Base-by-base conservation (phyloP, 768 basidiomycete species). In the Botryobasidium botryosum region DNA sequence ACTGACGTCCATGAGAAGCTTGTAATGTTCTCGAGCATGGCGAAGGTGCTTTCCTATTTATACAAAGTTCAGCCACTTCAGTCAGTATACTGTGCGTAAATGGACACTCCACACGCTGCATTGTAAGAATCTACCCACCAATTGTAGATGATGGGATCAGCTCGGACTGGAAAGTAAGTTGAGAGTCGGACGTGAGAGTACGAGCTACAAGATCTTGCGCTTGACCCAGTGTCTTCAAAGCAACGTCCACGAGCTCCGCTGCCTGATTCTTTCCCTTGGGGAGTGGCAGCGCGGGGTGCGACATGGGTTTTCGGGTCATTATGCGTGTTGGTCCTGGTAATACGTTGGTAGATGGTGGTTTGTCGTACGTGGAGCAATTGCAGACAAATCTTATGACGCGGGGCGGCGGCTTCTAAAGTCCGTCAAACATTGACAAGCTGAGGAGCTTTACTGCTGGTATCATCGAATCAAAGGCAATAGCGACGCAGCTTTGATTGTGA, bases 141-240 rank as follows among this genome's bases (percentile, higher is more conserved):
- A 88, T 88, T 4, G 85, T 86, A 7, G 83, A 85, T 13, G 85
- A 85, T n/a, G 83, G 81, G 42, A 88, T 67, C 54, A 71, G 75
- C 55, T 72, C 69, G n/a, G 83, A 85, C 44, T 70, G 65, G 13
- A 67, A 65, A 10, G 66, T 71, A 43, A 88, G 69, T 57, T 86
- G 82, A 13, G 73, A 71, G 54, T 87, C 77, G 8, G 71, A 66
- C 12, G 66, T 69, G 42, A 88, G 64, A 49, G 72, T 62, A 40
- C 75, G 69, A 56, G 79, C 72, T 43, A 86, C 58, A 33, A 87
- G 62, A 37, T 80, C 77, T 18, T 86, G 61, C 23, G 78, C 84
- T 56, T 88, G 85, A 37, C 65, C 61, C 36, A 88, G 62, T 27
- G 87, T 65, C 17, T 72, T 75, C 46, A 65, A 71, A 13, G 78